phyloP scores from a whole-genome alignment of 2,329 filamentous ascomycete genomes.

The Arachnopeziza araneosa region DNA sequence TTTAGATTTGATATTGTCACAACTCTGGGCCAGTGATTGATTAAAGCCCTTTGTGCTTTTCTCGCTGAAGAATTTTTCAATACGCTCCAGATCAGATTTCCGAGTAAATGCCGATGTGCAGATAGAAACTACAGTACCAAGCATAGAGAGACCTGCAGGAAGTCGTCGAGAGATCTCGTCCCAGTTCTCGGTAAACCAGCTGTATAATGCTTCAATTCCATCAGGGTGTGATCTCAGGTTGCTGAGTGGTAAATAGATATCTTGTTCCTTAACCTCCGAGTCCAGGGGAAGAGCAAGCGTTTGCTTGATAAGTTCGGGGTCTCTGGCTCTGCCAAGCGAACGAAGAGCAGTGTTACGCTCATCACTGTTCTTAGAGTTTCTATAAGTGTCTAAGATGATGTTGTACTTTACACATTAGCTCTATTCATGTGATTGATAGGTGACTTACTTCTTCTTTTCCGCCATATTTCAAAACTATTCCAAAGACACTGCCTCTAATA shows the following conservation, averaged over 20 bases:
- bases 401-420: slow-evolving; percentile 54
- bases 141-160: slow-evolving; percentile 79
- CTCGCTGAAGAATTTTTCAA: slow-evolving; percentile 73
- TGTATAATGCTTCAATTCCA: slow-evolving; percentile 75
- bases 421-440: background rate
- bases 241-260: slow-evolving; percentile 83
- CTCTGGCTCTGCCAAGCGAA: slow-evolving; percentile 70
- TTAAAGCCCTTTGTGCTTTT: slow-evolving; percentile 87
- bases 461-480: slow-evolving; percentile 76
- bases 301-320: slow-evolving; percentile 73
- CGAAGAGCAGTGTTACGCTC: slow-evolving; percentile 91
- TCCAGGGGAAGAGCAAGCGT: slow-evolving; percentile 71
- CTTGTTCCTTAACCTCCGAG: slow-evolving; percentile 85
- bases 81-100: slow-evolving; percentile 65
- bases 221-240: slow-evolving; percentile 71
- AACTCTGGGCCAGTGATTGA: slow-evolving; percentile 81
- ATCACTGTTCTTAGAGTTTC: slow-evolving; percentile 68
- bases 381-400: slow-evolving; percentile 68
- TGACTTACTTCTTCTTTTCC: slow-evolving; percentile 68
- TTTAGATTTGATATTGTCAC: slow-evolving; percentile 81
- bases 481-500: slow-evolving; percentile 79
- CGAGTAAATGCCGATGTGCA: slow-evolving; percentile 77
- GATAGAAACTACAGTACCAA: slow-evolving; percentile 78
- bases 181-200: slow-evolving; percentile 85
- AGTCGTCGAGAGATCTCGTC: slow-evolving; percentile 74